phyloP scores from a whole-genome alignment of 106 monocot species.

The Apostasia ramifera region DNA sequence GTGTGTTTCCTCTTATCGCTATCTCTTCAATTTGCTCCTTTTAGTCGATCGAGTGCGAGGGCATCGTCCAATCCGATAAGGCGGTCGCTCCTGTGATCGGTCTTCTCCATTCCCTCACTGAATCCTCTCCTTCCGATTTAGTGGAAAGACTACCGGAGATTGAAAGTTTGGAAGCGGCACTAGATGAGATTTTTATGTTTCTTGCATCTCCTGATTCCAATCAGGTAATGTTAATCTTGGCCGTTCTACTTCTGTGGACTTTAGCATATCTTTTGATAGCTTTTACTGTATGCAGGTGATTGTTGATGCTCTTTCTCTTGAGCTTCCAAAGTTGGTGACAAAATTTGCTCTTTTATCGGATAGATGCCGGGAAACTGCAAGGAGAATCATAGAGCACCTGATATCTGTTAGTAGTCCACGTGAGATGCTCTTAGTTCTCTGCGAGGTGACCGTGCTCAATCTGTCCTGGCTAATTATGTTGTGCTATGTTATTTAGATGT shows the following conservation, averaged over 20 bases:
- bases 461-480: too few relatives aligned
- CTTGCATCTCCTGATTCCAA: slow-evolving; percentile 42
- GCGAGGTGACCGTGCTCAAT: slow-evolving; percentile 38
- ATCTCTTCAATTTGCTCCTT: background rate
- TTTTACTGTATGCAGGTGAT: slow-evolving; percentile 36
- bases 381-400: slow-evolving; percentile 40
- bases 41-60: slow-evolving; percentile 22
- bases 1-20: background rate
- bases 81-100: slow-evolving; percentile 25
- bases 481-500: too few relatives aligned
- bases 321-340: slow-evolving; percentile 55
- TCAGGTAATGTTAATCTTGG: slow-evolving; percentile 27
- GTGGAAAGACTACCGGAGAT: slow-evolving; percentile 5
- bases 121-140: slow-evolving; percentile 15
- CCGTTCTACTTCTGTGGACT: too few relatives aligned
- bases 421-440: slow-evolving; percentile 73
- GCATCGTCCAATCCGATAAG: slow-evolving; percentile 22
- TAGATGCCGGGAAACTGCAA: slow-evolving; percentile 31
- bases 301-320: slow-evolving; percentile 62
- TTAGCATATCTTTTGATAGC: background rate
- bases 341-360: slow-evolving; percentile 52
- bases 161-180: slow-evolving; percentile 20
- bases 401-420: slow-evolving; percentile 62
- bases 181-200: slow-evolving; percentile 42
- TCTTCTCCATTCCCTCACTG: slow-evolving; percentile 38